A percentile compares a stretch with the other conserved stretches of the same genome.
phyloP scores from a whole-genome alignment of 352 stramenopile species.

The Phytopythium aichiense region DNA sequence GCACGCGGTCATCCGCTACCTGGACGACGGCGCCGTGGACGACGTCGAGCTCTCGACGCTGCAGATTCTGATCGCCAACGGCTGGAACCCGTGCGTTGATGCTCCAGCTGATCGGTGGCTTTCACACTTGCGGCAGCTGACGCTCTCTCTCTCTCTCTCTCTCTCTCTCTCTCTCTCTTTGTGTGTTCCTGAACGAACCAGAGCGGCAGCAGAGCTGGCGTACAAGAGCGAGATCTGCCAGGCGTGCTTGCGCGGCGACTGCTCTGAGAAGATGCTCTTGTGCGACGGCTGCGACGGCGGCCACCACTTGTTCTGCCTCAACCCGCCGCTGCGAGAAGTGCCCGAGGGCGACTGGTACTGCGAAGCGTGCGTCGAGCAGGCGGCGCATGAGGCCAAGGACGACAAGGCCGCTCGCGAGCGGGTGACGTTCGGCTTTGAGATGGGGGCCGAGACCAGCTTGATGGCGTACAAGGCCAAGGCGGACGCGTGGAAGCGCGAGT shows the following conservation, averaged over 20 bases:
- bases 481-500: constrained; percentile 73
- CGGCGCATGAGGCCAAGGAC: constrained; percentile 7
- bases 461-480: constrained; percentile 81
- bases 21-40: constrained; percentile 48
- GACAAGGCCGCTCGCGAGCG: constrained; percentile 29
- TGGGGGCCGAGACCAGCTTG: constrained; percentile 77
- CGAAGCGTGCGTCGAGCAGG: constrained; percentile 58
- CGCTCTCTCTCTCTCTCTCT: constrained; percentile 7
- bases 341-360: constrained; percentile 82
- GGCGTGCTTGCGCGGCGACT: constrained; percentile 78
- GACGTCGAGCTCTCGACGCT: constrained; percentile 60
- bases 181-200: constrained; percentile 7
- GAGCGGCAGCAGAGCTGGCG: constrained; percentile 58
- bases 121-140: too few relatives aligned
- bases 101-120: too few relatives aligned
- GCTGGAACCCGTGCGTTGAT: constrained; percentile 48
- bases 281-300: constrained; percentile 82
- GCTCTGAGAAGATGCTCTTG: constrained; percentile 73
- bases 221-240: constrained; percentile 83
- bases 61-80: constrained; percentile 80
- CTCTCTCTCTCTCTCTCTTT: constrained; percentile 2
- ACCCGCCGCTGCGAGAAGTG: constrained; percentile 45
- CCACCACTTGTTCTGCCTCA: constrained; percentile 79
- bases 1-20: constrained; percentile 61
- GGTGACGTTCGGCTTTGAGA: constrained; percentile 80